Evolutionary conservation across 257 asterid genomes (phyloP).

Genomic region (Forsythia suspensa): DNA sequence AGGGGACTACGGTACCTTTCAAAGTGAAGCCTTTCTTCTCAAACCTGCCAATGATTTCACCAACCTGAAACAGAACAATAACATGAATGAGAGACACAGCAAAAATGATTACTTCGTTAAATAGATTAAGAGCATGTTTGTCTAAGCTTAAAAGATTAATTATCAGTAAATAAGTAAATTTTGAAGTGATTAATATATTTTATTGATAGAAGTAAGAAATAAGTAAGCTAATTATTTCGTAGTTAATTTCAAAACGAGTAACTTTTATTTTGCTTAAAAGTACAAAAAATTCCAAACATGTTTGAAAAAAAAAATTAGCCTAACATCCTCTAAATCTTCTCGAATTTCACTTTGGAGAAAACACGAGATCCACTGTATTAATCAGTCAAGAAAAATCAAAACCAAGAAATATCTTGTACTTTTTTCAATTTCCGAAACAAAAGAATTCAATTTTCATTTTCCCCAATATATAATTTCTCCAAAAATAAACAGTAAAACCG

Average conservation of each 20-base stretch:
- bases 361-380: background rate
- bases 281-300: background rate
- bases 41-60: slow-evolving; percentile 50
- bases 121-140: background rate
- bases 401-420: background rate
- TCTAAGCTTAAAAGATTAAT: background rate
- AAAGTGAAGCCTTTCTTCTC: slow-evolving; percentile 57
- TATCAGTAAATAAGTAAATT: background rate
- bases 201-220: background rate
- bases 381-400: too few relatives aligned
- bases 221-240: background rate
- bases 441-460: background rate
- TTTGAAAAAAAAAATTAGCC: background rate
- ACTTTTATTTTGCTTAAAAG: background rate
- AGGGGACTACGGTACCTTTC: slow-evolving; percentile 31
- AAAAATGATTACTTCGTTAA: background rate
- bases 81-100: background rate
- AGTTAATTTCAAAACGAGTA: background rate
- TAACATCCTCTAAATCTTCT: background rate
- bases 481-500: background rate
- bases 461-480: background rate
- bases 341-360: background rate
- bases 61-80: slow-evolving; percentile 34
- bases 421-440: background rate
- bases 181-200: too few relatives aligned